Evolutionary conservation across 2,329 filamentous ascomycete genomes (phyloP), one percentile per base, ranked within the genome.

Genomic region (Beauveria pseudobassiana): DNA sequence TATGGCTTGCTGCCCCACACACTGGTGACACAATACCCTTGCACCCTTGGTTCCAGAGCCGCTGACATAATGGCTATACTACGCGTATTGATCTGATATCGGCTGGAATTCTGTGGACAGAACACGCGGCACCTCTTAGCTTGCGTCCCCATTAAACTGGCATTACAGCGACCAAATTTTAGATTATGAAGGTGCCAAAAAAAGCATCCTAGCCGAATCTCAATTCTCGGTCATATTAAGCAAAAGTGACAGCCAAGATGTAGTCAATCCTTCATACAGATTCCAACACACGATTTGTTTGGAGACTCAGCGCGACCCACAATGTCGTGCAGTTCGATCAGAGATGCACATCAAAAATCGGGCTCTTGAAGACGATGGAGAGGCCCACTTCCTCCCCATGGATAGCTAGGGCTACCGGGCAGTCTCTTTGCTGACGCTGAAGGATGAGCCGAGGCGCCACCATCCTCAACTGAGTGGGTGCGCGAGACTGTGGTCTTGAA

Each of bases 371-470:
- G 72, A 5, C 73, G 72, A 63, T 76, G 73, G 40, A 72, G 62
- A 1, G 73, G 73, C 43, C 69, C 73, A 63, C 70, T 67, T 34
- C 70, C 72, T 12, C 72, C 74, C 74, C 74, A 76, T 1, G 74
- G 74, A 28, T 68, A 75, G 62, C 73, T 71, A 18, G 71, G 67
- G 34, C 72, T 71, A 2, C 67, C 65, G 6, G 73, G 70, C 38
- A 73, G 61, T 9, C 63, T 61, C 42, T 56, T 64, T 45, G 58
- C 65, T 2, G 67, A 69, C 42, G 68, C 66, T 16, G 62, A 59
- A 30, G 69, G 66, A 54, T 66, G 57, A 7, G 28, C 34, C 49
- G 57, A 26, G 18, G 55, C 40, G 5, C 30, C 22, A 3, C 45
- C 49, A 26, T 56, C 59, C 14, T 34, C 61, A 14, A n/a, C 56